Evolutionary conservation across 331 rosid species (phyloP), one percentile per base, ranked within the genome.

Genomic region (Spiraea crenata): DNA sequence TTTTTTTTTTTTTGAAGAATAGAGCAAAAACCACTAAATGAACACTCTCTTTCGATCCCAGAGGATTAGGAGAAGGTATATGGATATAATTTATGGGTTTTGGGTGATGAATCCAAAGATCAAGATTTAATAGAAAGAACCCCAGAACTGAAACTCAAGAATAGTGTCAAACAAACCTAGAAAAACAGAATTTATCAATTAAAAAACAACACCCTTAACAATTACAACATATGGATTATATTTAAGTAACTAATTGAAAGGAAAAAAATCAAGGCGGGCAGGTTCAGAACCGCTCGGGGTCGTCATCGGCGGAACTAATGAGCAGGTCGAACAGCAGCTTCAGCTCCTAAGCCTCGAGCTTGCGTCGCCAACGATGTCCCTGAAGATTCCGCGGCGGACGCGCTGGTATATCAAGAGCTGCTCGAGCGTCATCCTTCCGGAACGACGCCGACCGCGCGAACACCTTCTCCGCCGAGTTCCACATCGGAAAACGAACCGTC

Each of bases 391-490:
- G 51, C 96, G 81, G 1, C 99, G 83, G 0, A 84, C 90, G 20
- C 99, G 78, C 45, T 75, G 34, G 65, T 93, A 93, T 0, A 97
- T 93, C 1, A 97, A 96, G 9, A 93, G 77, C 70, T 96, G 79
- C 89, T 93, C 93, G 12, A 93, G 80, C 51, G 97, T 79, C 90
- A 3, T 59, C 76, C 69, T 78, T 92, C 52, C 87, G 49, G 7
- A 87, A 85, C 55, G 99, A 86, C 56, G 81, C 56, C 74, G 95
- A 55, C 58, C 95, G 52, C 11, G 82, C 79, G 57, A 93, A 93
- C 47, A 83, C 93, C 54, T 91, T 89, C 72, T 87, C 87, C 64
- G 90, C 82, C 60, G 97, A 83, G 91, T 93, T 91, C 99, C 99
- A 93, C 99, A 95, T 95, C 69, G 74, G 54, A 54, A 17, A 42